These are phyloP conservation scores for Lagenidium giganteum DNA, from an alignment of 352 stramenopile species.

Conservation along the genomic window DNA sequence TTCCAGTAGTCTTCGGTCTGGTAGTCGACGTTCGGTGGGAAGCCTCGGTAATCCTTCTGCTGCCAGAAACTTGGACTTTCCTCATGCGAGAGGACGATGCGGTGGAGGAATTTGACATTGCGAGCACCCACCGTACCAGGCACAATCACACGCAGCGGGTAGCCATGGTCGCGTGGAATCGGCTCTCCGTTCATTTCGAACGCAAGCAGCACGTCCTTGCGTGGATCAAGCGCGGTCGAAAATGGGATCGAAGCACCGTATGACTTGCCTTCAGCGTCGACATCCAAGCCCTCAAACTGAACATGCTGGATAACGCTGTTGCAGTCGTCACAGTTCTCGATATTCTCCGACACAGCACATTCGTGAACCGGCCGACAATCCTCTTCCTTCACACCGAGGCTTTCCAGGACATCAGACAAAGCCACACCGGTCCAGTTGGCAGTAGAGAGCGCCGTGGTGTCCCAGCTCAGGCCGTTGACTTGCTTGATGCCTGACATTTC, in stretches of 20 bases:
- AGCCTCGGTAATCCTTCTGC: slow-evolving; percentile 90
- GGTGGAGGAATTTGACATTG: slow-evolving; percentile 97
- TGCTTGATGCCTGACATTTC: slow-evolving; percentile 92
- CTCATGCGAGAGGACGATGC: slow-evolving; percentile 78
- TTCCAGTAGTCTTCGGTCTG: slow-evolving; percentile 79
- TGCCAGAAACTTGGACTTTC: slow-evolving; percentile 91
- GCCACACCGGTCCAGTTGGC: slow-evolving; percentile 94
- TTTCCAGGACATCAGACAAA: slow-evolving; percentile 90
- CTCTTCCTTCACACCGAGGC: slow-evolving; percentile 79
- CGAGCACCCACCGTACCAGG: slow-evolving; percentile 93
- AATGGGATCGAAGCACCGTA: slow-evolving; percentile 91
- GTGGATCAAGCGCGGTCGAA: slow-evolving; percentile 90
- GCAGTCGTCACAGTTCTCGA: slow-evolving; percentile 49
- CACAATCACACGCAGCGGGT: slow-evolving; percentile 94
- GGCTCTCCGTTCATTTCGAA: slow-evolving; percentile 98
- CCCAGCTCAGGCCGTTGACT: slow-evolving; percentile 82
- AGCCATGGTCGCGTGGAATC: slow-evolving; percentile 95
- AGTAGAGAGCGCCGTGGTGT: slow-evolving; percentile 90
- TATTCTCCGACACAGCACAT: slow-evolving; percentile 46
- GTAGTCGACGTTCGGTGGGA: slow-evolving; percentile 85
- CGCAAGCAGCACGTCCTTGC: slow-evolving; percentile 96
- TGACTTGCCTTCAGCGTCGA: slow-evolving; percentile 75
- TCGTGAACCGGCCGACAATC: slow-evolving; percentile 47
- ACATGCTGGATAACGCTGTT: slow-evolving; percentile 77
- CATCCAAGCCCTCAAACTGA: slow-evolving; percentile 79